These are phyloP conservation scores for Cornus florida DNA, from an alignment of 148 eudicot species.

Conservation along the genomic window DNA sequence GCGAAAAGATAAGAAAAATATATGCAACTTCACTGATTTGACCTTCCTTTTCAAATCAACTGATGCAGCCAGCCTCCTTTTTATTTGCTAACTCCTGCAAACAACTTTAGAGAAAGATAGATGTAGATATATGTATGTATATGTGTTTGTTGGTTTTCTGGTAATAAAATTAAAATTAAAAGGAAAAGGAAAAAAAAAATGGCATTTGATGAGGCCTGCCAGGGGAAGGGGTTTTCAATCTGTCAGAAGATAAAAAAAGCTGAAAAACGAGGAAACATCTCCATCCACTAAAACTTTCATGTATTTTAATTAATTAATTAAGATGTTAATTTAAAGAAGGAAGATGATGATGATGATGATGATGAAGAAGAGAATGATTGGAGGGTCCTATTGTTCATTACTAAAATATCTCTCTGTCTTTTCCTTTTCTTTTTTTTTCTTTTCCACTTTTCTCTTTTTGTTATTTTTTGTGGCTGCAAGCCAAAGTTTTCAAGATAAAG, in stretches of 20 bases:
- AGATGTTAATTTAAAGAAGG: not conserved
- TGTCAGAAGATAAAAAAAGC: constrained; percentile 29
- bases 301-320: too few relatives aligned
- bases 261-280: constrained; percentile 37
- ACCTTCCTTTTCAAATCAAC: constrained; percentile 37
- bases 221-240: not conserved
- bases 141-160: not conserved
- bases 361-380: constrained; percentile 13
- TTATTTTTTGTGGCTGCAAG: constrained; percentile 37
- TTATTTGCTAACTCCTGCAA: constrained; percentile 11
- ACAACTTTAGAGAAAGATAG: constrained; percentile 26
- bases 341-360: not conserved
- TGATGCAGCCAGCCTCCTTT: constrained; percentile 22
- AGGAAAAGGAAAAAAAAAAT: not conserved
- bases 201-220: too few relatives aligned
- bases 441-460: not conserved
- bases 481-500: constrained; percentile 34
- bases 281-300: constrained; percentile 15
- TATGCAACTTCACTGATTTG: constrained; percentile 34
- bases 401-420: constrained; percentile 20
- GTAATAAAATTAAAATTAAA: not conserved
- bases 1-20: constrained; percentile 15
- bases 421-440: constrained; percentile 12
- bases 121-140: constrained; percentile 14
- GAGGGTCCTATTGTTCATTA: constrained; percentile 8